phyloP scores from a whole-genome alignment of 2,329 filamentous ascomycete genomes.

The Zopfia rhizophila region DNA sequence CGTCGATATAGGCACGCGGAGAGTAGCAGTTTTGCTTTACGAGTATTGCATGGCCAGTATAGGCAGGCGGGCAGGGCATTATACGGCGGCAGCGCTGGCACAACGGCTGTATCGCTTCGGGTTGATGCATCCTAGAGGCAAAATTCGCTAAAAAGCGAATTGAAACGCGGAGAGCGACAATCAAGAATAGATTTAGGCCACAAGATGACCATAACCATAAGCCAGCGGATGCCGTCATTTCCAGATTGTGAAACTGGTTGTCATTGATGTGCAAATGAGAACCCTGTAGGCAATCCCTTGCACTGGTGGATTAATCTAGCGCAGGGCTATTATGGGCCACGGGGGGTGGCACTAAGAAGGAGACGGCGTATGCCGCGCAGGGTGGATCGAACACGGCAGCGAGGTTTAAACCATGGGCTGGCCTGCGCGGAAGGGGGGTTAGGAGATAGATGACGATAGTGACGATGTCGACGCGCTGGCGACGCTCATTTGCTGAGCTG shows the following conservation, averaged over 20 bases:
- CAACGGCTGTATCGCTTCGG: slow-evolving; percentile 25
- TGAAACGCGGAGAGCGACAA: slow-evolving; percentile 16
- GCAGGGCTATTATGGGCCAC: slow-evolving; percentile 21
- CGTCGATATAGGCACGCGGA: slow-evolving; percentile 14
- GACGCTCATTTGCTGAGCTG: background rate
- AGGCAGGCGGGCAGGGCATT: slow-evolving; percentile 19
- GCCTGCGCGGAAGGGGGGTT: slow-evolving; percentile 6
- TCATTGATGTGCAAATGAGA: slow-evolving; percentile 17
- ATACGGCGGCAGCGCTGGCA: slow-evolving; percentile 18
- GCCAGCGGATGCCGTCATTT: slow-evolving; percentile 14
- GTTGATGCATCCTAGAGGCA: slow-evolving; percentile 2
- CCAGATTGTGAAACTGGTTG: slow-evolving; percentile 27
- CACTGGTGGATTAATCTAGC: slow-evolving; percentile 23
- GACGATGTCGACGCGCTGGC: slow-evolving; percentile 2
- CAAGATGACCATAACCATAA: slow-evolving; percentile 6
- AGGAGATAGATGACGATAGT: slow-evolving; percentile 19
- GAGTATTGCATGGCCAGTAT: slow-evolving; percentile 12
- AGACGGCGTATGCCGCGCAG: slow-evolving; percentile 13
- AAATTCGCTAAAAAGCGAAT: slow-evolving; percentile 5
- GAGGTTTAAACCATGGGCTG: slow-evolving; percentile 1
- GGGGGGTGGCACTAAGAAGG: background rate
- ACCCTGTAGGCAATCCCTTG: slow-evolving; percentile 25
- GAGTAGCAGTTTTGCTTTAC: background rate
- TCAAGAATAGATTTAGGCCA: slow-evolving; percentile 19
- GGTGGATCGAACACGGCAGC: background rate